phyloP scores from a whole-genome alignment of 2,329 filamentous ascomycete genomes.

The Aotearoamyces nothofagi region DNA sequence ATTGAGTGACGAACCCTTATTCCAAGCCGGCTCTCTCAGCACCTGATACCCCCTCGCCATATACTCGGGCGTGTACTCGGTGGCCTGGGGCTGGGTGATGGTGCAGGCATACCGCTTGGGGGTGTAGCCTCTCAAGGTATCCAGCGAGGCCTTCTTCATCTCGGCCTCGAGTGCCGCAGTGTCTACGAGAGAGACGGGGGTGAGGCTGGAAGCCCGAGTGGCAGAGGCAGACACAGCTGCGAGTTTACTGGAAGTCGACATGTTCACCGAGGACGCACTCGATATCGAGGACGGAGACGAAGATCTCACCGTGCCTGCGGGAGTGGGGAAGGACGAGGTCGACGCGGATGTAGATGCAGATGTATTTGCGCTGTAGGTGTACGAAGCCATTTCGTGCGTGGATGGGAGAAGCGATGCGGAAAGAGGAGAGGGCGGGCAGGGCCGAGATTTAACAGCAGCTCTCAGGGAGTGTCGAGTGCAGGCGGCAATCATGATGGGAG shows the following conservation, averaged over 20 bases:
- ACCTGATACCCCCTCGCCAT: slow-evolving; percentile 45
- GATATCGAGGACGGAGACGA: neutral
- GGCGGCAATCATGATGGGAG: neutral
- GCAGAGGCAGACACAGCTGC: neutral
- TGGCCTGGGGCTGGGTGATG: slow-evolving; percentile 36
- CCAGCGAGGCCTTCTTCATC: slow-evolving; percentile 44
- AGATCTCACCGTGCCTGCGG: neutral
- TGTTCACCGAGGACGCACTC: neutral
- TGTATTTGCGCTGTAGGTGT: no score
- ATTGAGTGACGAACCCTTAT: slow-evolving; percentile 34
- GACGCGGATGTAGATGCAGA: neutral
- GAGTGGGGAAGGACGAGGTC: neutral
- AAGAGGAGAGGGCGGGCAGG: neutral
- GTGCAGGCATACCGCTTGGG: slow-evolving; percentile 36
- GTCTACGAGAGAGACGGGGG: slow-evolving; percentile 41
- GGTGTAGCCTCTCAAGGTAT: slow-evolving; percentile 44
- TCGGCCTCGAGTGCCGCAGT: slow-evolving; percentile 39
- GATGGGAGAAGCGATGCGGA: neutral
- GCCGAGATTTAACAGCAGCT: no score
- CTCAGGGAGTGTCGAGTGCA: no score
- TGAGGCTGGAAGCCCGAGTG: slow-evolving; percentile 10
- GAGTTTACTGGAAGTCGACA: neutral
- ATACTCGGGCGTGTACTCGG: slow-evolving; percentile 35
- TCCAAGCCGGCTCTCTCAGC: slow-evolving; percentile 46
- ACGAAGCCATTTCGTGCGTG: neutral